Evolutionary conservation across 1,284 basidiomycete species (phyloP), one percentile per base, ranked within the genome.

Genomic region (Testicularia cyperi): DNA sequence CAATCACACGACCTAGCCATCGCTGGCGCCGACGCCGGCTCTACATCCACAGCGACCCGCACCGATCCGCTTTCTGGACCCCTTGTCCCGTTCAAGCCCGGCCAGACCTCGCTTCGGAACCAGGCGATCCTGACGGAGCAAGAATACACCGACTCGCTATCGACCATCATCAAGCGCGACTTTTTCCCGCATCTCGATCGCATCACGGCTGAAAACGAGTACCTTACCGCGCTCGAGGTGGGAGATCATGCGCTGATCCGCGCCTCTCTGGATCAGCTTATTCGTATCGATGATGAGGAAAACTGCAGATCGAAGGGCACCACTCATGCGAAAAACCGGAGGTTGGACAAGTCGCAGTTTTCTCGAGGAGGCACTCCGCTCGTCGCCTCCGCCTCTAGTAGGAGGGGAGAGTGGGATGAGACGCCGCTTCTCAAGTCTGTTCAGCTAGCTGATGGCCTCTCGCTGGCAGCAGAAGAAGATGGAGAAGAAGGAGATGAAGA

Each of bases 161-260:
- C 90, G 3, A 83, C 86, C 38, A 95, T 98, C 74, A 96, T 98
- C 75, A 87, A 89, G 36, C 86, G 95, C 39, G 92, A 97, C 79
- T 99, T 97, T 82, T 99, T 97, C 73, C 94, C 94, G 0, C 43
- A 52, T 15, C 41, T 75, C 13, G 62, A 66, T 14, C 43, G 68
- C 14, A 40, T 74, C 2, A 45, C 42, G 3, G 72, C 69, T 1
- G 67, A 75, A 36, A 73, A 75, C 49, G 70, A 57, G 28, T 74
- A 74, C 29, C 42, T 75, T 29, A 27, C 42, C 8, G 72, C 72
- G 18, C 58, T 71, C 14, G 67, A 71, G 37, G 30, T 31, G 8
- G 70, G 57, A 15, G 63, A 65, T 27, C 41, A 36, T 30, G 36
- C 8, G 14, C 22, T 38, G 37, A 57, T 72, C 6, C 25, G 53